These are phyloP conservation scores for Cornus florida DNA, from an alignment of 148 eudicot genomes.

Conservation along the genomic window DNA sequence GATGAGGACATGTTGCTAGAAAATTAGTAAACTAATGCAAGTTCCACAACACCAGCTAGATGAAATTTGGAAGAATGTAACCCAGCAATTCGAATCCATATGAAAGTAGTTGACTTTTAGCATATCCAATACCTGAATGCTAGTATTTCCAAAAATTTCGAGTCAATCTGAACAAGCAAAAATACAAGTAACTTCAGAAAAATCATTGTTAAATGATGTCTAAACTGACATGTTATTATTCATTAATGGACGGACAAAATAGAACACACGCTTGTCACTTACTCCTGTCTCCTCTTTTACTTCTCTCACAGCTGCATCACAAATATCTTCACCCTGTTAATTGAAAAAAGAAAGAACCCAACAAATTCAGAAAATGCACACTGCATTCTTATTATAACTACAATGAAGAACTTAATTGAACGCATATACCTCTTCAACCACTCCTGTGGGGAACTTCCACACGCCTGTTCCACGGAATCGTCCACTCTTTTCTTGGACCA, in stretches of 20 bases:
- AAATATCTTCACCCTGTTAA: constrained; percentile 59
- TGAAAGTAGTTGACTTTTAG: neutral
- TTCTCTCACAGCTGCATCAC: constrained; percentile 53
- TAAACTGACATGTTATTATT: neutral
- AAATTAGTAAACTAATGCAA: neutral
- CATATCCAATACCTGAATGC: constrained; percentile 46
- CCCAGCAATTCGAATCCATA: neutral
- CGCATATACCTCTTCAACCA: constrained; percentile 27
- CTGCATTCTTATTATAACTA: neutral
- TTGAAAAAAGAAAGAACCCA: neutral
- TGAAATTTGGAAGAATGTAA: neutral
- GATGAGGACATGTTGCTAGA: neutral
- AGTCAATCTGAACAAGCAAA: constrained; percentile 42
- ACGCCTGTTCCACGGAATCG: constrained; percentile 38
- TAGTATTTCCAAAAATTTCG: constrained; percentile 50
- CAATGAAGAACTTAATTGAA: neutral
- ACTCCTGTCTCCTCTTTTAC: constrained; percentile 72
- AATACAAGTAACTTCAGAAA: neutral
- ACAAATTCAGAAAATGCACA: neutral
- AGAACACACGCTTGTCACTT: constrained; percentile 18
- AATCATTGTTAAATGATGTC: neutral
- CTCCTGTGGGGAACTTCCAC: constrained; percentile 74
- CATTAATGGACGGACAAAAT: neutral
- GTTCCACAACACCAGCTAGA: neutral
- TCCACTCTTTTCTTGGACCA: constrained; percentile 50